These are phyloP conservation scores for Pseudozyma sp. DNA, from an alignment of 1,284 basidiomycete genomes.

Conservation along the genomic window DNA sequence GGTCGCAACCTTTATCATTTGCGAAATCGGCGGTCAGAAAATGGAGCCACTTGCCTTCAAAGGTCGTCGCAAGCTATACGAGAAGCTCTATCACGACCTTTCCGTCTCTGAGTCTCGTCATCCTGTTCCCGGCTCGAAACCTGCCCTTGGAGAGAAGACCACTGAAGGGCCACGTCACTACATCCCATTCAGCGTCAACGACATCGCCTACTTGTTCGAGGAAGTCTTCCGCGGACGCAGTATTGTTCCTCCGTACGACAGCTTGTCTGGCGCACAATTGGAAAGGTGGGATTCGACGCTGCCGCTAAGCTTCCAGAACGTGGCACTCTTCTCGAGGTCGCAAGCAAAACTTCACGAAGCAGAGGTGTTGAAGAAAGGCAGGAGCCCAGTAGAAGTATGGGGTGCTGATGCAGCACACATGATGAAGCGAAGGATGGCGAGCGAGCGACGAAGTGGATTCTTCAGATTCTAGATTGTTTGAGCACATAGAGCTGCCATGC, in stretches of 20 bases:
- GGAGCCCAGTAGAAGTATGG: conserved; percentile 64
- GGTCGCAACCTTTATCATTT: conserved; percentile 65
- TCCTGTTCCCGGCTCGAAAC: conserved; percentile 23
- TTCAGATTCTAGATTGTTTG: conserved; percentile 38
- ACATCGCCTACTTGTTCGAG: conserved; percentile 63
- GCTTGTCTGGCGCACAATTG: conserved; percentile 49
- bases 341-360: conserved; percentile 61
- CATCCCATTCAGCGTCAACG: conserved; percentile 64
- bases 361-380: conserved; percentile 56
- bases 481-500: neutral
- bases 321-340: conserved; percentile 57
- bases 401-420: conserved; percentile 53
- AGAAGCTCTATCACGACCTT: conserved; percentile 53
- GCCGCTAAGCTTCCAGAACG: conserved; percentile 63
- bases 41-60: conserved; percentile 65
- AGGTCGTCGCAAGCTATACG: conserved; percentile 60
- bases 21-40: conserved; percentile 62
- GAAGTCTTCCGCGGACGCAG: conserved; percentile 63
- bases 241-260: conserved; percentile 61
- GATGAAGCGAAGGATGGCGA: conserved; percentile 59
- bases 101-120: conserved; percentile 40
- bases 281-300: conserved; percentile 64
- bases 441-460: conserved; percentile 52
- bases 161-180: conserved; percentile 29
- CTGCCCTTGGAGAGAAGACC: neutral